A percentile compares a stretch with the other conserved stretches of the same genome.
These are phyloP conservation scores for Cladosporium velox DNA, from an alignment of 2,329 filamentous ascomycete genomes.

Conservation along the genomic window DNA sequence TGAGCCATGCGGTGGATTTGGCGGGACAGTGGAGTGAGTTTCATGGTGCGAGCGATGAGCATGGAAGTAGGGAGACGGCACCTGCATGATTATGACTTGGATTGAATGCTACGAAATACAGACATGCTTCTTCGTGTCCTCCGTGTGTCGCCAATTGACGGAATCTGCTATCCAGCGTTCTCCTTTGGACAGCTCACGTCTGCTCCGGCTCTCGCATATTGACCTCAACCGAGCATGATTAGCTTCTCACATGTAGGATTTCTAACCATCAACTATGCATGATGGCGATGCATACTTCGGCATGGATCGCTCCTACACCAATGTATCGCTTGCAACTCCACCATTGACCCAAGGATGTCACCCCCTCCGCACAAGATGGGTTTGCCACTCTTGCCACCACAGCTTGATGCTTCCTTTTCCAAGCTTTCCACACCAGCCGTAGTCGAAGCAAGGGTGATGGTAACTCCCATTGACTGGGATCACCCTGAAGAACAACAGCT, in stretches of 20 bases:
- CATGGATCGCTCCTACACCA: neutral
- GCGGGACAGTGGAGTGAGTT: conserved; percentile 23
- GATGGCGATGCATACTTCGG: neutral
- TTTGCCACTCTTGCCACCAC: no score
- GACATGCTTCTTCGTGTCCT: neutral
- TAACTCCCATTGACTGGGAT: no score
- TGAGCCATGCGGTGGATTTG: conserved; percentile 19
- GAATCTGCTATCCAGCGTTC: neutral
- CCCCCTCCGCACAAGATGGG: no score
- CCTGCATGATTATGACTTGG: neutral
- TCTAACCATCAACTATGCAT: neutral
- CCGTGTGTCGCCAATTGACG: neutral
- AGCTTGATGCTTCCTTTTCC: no score
- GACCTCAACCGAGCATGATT: neutral
- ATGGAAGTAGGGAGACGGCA: neutral
- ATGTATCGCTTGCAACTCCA: no score
- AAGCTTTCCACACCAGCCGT: no score
- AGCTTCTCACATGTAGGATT: neutral
- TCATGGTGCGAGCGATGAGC: conserved; percentile 21
- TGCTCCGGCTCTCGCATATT: no score
- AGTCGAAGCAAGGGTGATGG: no score
- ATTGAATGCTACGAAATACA: neutral
- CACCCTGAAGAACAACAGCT: no score
- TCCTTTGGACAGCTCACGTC: no score
- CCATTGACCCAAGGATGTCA: no score